phyloP scores from a whole-genome alignment of 352 stramenopile species.

The Peronospora tabacina region DNA sequence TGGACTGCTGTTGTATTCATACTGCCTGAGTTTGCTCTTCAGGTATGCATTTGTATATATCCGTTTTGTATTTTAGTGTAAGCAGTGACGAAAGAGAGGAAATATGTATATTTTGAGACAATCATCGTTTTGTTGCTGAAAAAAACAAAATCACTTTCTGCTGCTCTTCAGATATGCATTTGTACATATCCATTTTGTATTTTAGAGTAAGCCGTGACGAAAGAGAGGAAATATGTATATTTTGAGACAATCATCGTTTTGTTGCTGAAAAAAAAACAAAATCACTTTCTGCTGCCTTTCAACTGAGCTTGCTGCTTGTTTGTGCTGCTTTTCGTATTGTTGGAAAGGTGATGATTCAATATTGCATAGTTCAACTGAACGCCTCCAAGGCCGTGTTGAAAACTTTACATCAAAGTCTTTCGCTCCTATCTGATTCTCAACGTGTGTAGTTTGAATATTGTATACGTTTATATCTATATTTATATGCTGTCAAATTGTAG shows the following conservation, averaged over 20 bases:
- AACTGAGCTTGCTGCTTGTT: constrained; percentile 58
- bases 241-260: constrained; percentile 43
- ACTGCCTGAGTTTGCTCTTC: constrained; percentile 57
- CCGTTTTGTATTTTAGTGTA: constrained; percentile 6
- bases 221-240: constrained; percentile 75
- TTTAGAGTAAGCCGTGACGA: constrained; percentile 51
- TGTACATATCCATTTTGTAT: constrained; percentile 2
- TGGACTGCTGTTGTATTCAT: constrained; percentile 80
- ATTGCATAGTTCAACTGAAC: constrained; percentile 82
- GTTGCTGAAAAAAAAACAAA: constrained; percentile 62
- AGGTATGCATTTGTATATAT: constrained; percentile 3
- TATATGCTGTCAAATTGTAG: neutral
- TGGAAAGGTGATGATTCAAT: constrained; percentile 60
- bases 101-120: constrained; percentile 61
- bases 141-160: constrained; percentile 82
- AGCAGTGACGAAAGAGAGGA: constrained; percentile 80
- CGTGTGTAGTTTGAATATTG: constrained; percentile 5
- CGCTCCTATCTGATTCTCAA: constrained; percentile 80
- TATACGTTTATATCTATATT: neutral
- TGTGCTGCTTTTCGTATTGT: constrained; percentile 5
- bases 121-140: constrained; percentile 39
- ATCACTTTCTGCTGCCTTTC: constrained; percentile 84
- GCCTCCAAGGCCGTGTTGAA: constrained; percentile 50
- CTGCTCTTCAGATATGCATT: constrained; percentile 29
- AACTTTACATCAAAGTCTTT: constrained; percentile 71